phyloP scores from a whole-genome alignment of 2,329 filamentous ascomycete species.

The Epichloe scottii region DNA sequence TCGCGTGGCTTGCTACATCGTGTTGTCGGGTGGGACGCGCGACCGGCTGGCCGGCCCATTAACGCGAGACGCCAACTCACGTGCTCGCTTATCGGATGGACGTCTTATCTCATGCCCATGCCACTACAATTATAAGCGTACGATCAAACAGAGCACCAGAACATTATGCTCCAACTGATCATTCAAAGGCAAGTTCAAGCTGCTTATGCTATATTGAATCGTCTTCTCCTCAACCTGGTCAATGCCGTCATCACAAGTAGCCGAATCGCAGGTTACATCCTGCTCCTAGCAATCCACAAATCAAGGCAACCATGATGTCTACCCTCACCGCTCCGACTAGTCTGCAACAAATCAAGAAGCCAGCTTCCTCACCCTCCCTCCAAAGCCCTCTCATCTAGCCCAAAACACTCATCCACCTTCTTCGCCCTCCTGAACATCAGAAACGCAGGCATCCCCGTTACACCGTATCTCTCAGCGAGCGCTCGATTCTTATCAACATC shows the following conservation, averaged over 20 bases:
- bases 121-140: too few species aligned
- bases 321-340: not conserved
- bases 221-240: not conserved
- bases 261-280: not conserved
- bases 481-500: conserved; percentile 76
- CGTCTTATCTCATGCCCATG: too few species aligned
- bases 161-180: too few species aligned
- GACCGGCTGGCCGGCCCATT: not conserved
- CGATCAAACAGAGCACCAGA: too few species aligned
- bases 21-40: not conserved
- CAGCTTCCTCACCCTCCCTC: conserved; percentile 1
- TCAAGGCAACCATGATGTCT: not conserved
- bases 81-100: not conserved
- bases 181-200: too few species aligned
- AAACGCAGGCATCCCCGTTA: conserved; percentile 92
- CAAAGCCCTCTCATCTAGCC: conserved; percentile 2
- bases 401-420: conserved; percentile 43
- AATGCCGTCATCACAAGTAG: not conserved
- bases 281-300: not conserved
- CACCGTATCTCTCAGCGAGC: conserved; percentile 61
- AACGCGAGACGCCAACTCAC: conserved; percentile 12
- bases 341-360: conserved; percentile 11
- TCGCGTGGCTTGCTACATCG: not conserved
- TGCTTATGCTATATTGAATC: not conserved
- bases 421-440: conserved; percentile 68